Base-by-base conservation (phyloP, 2,329 filamentous ascomycete species). In the Cryphonectria japonica region DNA sequence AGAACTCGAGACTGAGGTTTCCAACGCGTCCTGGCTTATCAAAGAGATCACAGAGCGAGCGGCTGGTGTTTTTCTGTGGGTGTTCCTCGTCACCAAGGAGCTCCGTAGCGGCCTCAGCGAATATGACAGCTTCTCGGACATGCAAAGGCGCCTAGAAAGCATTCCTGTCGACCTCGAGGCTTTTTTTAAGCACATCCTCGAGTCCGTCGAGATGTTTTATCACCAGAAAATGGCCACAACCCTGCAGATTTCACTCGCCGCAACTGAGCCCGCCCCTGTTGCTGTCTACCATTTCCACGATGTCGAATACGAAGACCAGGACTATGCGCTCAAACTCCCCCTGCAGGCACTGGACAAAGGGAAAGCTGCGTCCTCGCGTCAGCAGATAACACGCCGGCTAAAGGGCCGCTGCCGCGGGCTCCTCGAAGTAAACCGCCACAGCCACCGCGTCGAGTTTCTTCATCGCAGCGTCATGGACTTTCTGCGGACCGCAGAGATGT, bases 1-100 rank as follows among this genome's bases (percentile, higher is more conserved):
- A 43, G 41, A 43, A 43, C 41, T 43, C 41, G 41, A 43, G 11
- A 43, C 41, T 43, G 41, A 43, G 41, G 41, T 43, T 43, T 16
- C 41, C 41, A 43, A 43, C 41, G 41, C 41, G 41, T 43, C 41
- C 41, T 43, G 41, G 6, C 14, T 69, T 5, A n/a, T 69, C 11
- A 5, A 69, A 16, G 26, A 46, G 41, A 65, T 69, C 2, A 26
- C n/a, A 5, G 11, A 26, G 22, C 60, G 41, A n/a, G 59, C 59
- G n/a, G 60, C 41, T 22, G 67, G 67, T 7, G 67, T 69, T 9
- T 69, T 69, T 8, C 22, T 69, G 19, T 64, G 59, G 67, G 67
- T 69, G 2, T 29, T 69, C 8, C 67, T 69, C 13, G 67, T 69
- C n/a, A 69, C 67, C 14, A 64, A 65, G 32, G 41, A 43, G 26